Percentiles rank a stretch among this genome's conserved stretches.
phyloP scores from a whole-genome alignment of 2,329 filamentous ascomycete genomes.

The Trichoderma sp. region DNA sequence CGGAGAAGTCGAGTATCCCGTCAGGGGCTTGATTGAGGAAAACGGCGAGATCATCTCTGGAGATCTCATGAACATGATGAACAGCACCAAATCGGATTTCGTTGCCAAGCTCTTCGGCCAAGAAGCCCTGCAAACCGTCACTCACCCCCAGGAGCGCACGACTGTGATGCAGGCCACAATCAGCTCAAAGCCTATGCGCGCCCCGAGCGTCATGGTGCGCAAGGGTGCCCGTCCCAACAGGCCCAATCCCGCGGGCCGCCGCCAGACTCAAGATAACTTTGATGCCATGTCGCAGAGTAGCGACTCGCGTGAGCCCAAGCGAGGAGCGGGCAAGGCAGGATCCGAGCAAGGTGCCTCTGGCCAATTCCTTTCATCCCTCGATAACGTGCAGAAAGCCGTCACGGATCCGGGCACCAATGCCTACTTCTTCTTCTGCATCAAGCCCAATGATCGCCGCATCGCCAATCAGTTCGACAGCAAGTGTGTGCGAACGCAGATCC shows the following conservation, averaged over 20 bases:
- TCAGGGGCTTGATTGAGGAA: slow-evolving; percentile 84
- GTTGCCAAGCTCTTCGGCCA: slow-evolving; percentile 91
- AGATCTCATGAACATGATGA: slow-evolving; percentile 92
- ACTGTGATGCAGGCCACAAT: slow-evolving; percentile 96
- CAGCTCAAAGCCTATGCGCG: slow-evolving; percentile 88
- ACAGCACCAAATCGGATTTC: slow-evolving; percentile 82
- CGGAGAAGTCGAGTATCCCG: slow-evolving; percentile 90
- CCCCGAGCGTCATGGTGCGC: slow-evolving; percentile 85
- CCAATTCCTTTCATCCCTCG: slow-evolving; percentile 84
- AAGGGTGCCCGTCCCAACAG: slow-evolving; percentile 53
- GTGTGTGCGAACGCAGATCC: slow-evolving; percentile 89
- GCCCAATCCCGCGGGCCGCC: slow-evolving; percentile 33
- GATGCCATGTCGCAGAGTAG: slow-evolving; percentile 49
- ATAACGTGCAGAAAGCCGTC: slow-evolving; percentile 86
- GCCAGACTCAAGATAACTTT: slow-evolving; percentile 41
- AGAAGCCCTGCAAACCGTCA: slow-evolving; percentile 84
- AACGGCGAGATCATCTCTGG: slow-evolving; percentile 95
- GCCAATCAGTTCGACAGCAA: slow-evolving; percentile 99
- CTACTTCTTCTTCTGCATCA: slow-evolving; percentile 96
- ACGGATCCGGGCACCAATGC: slow-evolving; percentile 79
- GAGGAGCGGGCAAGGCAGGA: slow-evolving; percentile 22
- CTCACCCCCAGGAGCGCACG: slow-evolving; percentile 85
- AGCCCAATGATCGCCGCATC: slow-evolving; percentile 94
- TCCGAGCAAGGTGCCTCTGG: slow-evolving; percentile 82
- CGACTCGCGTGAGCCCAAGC: slow-evolving; percentile 45